Conservation (phyloP, 148 eudicot species). For the Fagopyrum homotropicum region DNA sequence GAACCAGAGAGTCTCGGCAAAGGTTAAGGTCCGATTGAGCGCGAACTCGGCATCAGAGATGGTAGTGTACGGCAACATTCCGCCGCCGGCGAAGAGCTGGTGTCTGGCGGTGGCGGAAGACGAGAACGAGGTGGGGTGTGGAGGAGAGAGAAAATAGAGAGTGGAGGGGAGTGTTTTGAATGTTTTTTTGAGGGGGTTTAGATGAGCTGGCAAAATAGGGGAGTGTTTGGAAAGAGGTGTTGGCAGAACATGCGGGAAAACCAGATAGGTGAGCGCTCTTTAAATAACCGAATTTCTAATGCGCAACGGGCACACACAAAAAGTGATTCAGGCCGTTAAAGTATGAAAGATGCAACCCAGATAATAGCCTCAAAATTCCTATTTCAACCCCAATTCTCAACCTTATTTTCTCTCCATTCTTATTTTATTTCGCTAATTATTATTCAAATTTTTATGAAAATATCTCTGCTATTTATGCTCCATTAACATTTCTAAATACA, state of each 20-base stretch:
- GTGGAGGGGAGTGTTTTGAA: conserved; percentile 7
- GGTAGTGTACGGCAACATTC: conserved; percentile 66
- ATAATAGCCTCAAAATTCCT: no score
- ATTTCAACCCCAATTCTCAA: no score
- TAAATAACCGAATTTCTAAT: conserved; percentile 2
- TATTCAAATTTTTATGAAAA: no score
- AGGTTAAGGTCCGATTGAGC: conserved; percentile 48
- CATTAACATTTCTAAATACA: no score
- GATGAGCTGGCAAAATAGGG: conserved; percentile 7
- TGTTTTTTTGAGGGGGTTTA: not conserved
- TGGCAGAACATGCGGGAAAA: conserved; percentile 12
- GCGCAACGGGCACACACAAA: not conserved
- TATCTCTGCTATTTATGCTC: no score
- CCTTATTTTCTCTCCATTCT: no score
- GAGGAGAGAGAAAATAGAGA: not conserved
- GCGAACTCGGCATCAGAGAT: conserved; percentile 46
- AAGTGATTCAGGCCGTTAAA: not conserved
- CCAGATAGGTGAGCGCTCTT: not conserved
- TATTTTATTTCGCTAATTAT: no score
- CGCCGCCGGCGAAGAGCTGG: not conserved
- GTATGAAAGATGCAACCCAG: no score
- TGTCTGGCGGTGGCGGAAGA: not conserved
- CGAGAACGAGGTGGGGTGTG: not conserved
- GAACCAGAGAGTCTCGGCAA: conserved; percentile 61
- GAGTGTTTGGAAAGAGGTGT: conserved; percentile 3